Conservation (phyloP, 257 asterid genomes). For the Anisodus tanguticus region DNA sequence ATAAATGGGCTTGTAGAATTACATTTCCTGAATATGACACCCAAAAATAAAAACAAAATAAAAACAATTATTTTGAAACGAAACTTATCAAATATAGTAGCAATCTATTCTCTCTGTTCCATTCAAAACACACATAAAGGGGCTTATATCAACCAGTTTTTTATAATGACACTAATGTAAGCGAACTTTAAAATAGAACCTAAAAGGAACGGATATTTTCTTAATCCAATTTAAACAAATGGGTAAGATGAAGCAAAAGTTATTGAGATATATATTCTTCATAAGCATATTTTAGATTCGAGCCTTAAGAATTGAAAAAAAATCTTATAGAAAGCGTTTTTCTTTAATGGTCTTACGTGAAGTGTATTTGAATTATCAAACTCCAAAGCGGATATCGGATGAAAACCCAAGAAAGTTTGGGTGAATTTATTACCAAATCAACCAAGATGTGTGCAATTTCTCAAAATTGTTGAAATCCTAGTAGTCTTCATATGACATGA, state of each 20-base stretch:
- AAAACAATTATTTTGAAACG: background rate
- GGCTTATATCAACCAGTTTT: background rate
- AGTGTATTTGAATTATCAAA: background rate
- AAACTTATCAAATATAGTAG: background rate
- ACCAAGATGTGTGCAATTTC: background rate
- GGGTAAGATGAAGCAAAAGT: background rate
- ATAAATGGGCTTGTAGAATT: background rate
- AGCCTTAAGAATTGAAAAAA: too few species aligned
- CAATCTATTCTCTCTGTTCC: background rate
- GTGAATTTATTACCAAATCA: background rate
- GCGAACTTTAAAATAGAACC: background rate
- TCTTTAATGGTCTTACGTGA: background rate
- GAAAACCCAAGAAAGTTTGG: background rate
- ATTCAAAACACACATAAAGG: background rate
- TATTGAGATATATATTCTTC: background rate
- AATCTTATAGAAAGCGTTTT: too few species aligned
- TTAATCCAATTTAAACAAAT: background rate
- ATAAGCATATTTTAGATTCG: too few species aligned
- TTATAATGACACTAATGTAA: too few species aligned
- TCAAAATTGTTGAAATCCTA: background rate
- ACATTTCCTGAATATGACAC: background rate
- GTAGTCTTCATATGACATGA: background rate
- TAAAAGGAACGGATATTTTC: background rate
- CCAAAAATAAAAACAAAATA: background rate
- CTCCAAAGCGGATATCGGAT: background rate